Base-by-base conservation (phyloP, 805 yeast genomes). In the Myxozyma neglecta region DNA sequence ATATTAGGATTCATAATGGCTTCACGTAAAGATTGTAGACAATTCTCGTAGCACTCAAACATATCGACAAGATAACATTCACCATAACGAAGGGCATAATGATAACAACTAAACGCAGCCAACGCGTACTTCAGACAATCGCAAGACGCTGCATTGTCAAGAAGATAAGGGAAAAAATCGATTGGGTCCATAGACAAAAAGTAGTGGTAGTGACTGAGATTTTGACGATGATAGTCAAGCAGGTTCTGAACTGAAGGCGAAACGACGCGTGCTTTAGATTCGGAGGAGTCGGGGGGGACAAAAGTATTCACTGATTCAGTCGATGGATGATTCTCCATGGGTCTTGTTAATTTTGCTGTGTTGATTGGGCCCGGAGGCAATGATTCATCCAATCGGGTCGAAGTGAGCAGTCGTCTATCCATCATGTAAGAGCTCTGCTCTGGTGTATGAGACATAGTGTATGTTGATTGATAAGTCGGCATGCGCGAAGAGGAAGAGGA, bases 41-140 rank as follows among this genome's bases (percentile, higher is more conserved):
- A 59, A 43, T 49, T 44, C 32, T 63, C 66, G 51, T 63, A 63
- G 49, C 56, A 60, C 43, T 55, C 49, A 49, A 63, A 63, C 64
- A 63, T 60, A 14, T 79, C 76, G 35, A 51, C 59, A 3, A 78
- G 80, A 65, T 73, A 81, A 59, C 84, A 73, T 65, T 81, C 85
- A 7, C 85, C 85, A 60, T 82, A 85, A 67, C 85, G 76, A 56
- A 79, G 75, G 48, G 80, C 63, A 59, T 79, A 71, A 64, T 81
- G 83, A 14, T 63, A 63, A 10, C 64, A 39, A 24, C 61, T 44
- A 45, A 63, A 63, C 18, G 66, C 52, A 9, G 66, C 66, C 35
- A 63, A 36, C 6, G 66, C 64, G 46, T 60, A 63, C 66, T 55
- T 56, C 16, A 63, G 57, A 40, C 64, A 39, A 6, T 50, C 53